phyloP scores from a whole-genome alignment of 2,329 filamentous ascomycete species.

The Corniculantispora saksenae region DNA sequence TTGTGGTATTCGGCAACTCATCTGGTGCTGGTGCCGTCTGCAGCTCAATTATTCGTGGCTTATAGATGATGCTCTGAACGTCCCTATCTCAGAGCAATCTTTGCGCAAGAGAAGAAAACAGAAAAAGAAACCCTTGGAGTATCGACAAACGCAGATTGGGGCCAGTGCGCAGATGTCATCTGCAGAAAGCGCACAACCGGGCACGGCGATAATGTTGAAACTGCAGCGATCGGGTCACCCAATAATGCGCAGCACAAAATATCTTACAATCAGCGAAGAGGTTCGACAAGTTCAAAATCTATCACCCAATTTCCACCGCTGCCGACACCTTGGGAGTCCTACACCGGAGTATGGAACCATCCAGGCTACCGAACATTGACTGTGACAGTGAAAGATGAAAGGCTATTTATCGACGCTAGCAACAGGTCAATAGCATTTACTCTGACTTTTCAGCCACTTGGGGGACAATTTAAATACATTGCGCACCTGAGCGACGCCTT shows the following conservation, averaged over 20 bases:
- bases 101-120: not conserved
- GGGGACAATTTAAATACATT: not conserved
- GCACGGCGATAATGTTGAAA: not conserved
- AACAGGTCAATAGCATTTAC: not conserved
- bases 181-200: not conserved
- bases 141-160: not conserved
- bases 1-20: conserved; percentile 30
- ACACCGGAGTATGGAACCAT: not conserved
- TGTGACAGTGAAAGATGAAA: not conserved
- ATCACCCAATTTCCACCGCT: not conserved
- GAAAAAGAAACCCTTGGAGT: not conserved
- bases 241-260: too few relatives aligned
- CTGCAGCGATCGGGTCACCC: not conserved
- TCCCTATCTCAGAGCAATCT: not conserved
- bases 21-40: conserved; percentile 20
- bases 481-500: not conserved
- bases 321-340: not conserved
- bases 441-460: not conserved
- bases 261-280: not conserved
- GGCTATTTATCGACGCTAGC: not conserved
- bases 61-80: conserved; percentile 20
- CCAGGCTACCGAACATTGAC: conserved; percentile 27
- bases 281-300: not conserved
- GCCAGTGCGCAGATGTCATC: not conserved
- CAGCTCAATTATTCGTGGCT: conserved; percentile 25